These are phyloP conservation scores for Haberlea rhodopensis DNA, from an alignment of 257 asterid species.

Conservation along the genomic window DNA sequence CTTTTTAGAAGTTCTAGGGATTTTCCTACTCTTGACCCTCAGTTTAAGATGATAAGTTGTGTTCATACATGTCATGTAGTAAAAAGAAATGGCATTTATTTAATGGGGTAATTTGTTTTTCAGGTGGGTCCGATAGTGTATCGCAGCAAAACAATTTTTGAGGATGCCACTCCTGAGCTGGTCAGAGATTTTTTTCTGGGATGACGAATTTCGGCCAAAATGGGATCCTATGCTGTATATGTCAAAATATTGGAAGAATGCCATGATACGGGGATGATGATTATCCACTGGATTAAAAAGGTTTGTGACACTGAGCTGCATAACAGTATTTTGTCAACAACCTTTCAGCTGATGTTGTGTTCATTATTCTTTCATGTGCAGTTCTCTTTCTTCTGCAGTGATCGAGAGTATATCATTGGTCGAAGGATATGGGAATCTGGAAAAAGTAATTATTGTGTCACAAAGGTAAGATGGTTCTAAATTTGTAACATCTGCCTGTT, in stretches of 20 bases:
- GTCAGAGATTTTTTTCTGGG: conserved; percentile 63
- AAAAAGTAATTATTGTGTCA: conserved; percentile 42
- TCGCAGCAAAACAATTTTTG: conserved; percentile 76
- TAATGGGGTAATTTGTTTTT: conserved; percentile 24
- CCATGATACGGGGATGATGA: conserved; percentile 45
- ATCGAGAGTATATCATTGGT: conserved; percentile 63
- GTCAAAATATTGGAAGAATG: conserved; percentile 43
- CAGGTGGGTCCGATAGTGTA: conserved; percentile 66
- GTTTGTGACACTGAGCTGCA: too few relatives aligned
- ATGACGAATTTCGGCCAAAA: too few relatives aligned
- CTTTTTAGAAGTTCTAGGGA: too few relatives aligned
- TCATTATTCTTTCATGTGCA: too few relatives aligned
- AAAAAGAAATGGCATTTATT: too few relatives aligned
- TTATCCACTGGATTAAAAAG: too few relatives aligned
- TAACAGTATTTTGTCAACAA: conserved; percentile 1
- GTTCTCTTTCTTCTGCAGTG: conserved; percentile 91
- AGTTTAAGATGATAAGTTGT: too few relatives aligned
- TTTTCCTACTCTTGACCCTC: too few relatives aligned
- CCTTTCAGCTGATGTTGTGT: conserved; percentile 18
- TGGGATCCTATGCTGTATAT: conserved; percentile 51
- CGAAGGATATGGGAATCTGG: conserved; percentile 69
- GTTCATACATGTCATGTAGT: too few relatives aligned
- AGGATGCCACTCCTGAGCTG: conserved; percentile 59
- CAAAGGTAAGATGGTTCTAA: conserved; percentile 39
- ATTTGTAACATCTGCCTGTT: background rate